Conservation (phyloP, 1,284 basidiomycete genomes). For the Ganoderma sinense region DNA sequence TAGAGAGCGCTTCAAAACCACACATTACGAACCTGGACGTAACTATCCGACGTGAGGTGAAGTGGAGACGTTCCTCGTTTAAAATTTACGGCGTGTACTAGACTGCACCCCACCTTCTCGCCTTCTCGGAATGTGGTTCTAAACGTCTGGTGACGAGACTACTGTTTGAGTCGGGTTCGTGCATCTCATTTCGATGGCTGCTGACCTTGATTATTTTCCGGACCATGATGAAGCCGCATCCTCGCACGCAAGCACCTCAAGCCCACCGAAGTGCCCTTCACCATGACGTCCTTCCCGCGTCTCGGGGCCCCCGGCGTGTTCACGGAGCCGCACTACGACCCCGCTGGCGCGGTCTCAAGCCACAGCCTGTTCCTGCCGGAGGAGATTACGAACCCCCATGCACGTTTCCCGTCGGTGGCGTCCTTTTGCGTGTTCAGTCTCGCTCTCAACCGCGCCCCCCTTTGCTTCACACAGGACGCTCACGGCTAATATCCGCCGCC, state of each 20-base stretch:
- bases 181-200: constrained; percentile 15
- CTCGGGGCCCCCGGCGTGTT: constrained; percentile 90
- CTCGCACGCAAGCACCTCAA: constrained; percentile 88
- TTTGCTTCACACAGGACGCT: constrained; percentile 72
- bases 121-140: too few species aligned
- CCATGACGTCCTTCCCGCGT: constrained; percentile 95
- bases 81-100: neutral
- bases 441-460: constrained; percentile 24
- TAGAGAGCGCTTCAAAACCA: neutral
- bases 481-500: constrained; percentile 92
- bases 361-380: constrained; percentile 95
- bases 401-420: constrained; percentile 89
- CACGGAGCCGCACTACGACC: constrained; percentile 88
- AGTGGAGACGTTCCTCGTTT: too few species aligned
- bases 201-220: neutral
- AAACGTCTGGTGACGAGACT: neutral
- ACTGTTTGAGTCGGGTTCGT: neutral
- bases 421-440: constrained; percentile 24
- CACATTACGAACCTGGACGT: too few species aligned
- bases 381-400: constrained; percentile 96
- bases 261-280: constrained; percentile 89
- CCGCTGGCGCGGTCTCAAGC: constrained; percentile 79
- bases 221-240: constrained; percentile 64
- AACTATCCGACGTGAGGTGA: too few species aligned
- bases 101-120: neutral